Conservation (phyloP, 2,329 filamentous ascomycete genomes). For the Albifimbria verrucaria region DNA sequence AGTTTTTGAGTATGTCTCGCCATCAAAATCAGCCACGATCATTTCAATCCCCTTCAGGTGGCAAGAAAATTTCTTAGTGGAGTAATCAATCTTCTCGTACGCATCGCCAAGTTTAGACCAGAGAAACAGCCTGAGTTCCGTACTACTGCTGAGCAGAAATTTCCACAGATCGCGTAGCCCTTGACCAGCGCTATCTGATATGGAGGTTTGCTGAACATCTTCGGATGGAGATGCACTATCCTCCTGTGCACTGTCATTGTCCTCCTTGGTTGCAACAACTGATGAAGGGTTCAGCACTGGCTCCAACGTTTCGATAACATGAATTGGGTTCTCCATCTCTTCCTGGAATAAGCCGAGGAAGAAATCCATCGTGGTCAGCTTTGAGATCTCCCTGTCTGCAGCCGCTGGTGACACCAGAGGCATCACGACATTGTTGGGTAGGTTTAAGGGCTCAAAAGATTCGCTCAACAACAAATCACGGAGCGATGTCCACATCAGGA, state of each 20-base stretch:
- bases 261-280: conserved; percentile 36
- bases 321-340: conserved; percentile 74
- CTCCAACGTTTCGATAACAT: conserved; percentile 87
- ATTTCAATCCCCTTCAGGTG: conserved; percentile 82
- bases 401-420: conserved; percentile 79
- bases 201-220: conserved; percentile 29
- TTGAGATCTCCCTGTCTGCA: conserved; percentile 85
- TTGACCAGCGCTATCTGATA: conserved; percentile 51
- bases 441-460: conserved; percentile 44
- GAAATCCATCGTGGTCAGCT: conserved; percentile 93
- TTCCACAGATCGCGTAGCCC: conserved; percentile 75
- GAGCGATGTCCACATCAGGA: conserved; percentile 57
- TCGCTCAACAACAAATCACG: conserved; percentile 46
- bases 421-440: conserved; percentile 88
- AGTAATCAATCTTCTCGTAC: conserved; percentile 79
- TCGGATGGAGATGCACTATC: conserved; percentile 11
- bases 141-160: conserved; percentile 77
- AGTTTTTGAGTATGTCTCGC: conserved; percentile 61
- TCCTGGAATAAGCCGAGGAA: conserved; percentile 87
- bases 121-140: conserved; percentile 78
- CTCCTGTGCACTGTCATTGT: conserved; percentile 8
- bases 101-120: conserved; percentile 91
- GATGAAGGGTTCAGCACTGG: conserved; percentile 78
- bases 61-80: conserved; percentile 85
- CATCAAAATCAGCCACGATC: conserved; percentile 60